Base-by-base conservation (phyloP, 225 moss, liverwort and hornwort species). In the Polytrichum formosum region DNA sequence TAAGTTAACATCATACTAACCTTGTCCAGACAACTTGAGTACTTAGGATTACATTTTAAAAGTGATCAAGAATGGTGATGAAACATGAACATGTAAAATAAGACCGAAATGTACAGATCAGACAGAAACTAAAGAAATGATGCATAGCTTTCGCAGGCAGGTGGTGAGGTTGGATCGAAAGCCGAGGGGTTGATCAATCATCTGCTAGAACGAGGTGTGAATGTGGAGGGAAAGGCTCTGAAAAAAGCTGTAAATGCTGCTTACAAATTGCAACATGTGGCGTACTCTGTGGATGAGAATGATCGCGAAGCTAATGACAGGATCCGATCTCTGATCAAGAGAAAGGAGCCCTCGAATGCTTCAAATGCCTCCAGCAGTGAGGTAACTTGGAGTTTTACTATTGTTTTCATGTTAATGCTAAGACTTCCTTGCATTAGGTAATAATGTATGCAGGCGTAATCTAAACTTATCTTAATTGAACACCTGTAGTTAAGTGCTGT, bases 231-330 rank as follows among this genome's bases (percentile, higher is more conserved):
- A 6, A 85, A 72, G 74, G 55, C 72, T 16, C 19, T 77, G 6
- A 82, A 82, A 74, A 77, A 67, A n/a, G 79, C 85, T 54, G 28
- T 77, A 2, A 85, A 82, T 72, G 75, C 77, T 72, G 77, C 82
- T 13, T 82, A 75, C 60, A 74, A 82, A 23, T 67, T 82, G 61
- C 85, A 85, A n/a, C 75, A 80, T 65, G 74, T 82, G 27, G 30
- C 70, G 65, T 82, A 85, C 72, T 74, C 69, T 63, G 65, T 77
- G 55, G 85, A 82, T 65, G 82, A 82, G 23, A 61, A 31, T 21
- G 82, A 85, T 70, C 67, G 64, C 70, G 75, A 75, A 66, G 71
- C 77, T 59, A 72, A 63, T 56, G 77, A 70, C 60, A 77, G 79
- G 63, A 77, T 82, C 25, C 64, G 28, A 17, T 31, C 58, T 30